phyloP scores from a whole-genome alignment of 2,329 filamentous ascomycete species.

The Aspergillus sp. region DNA sequence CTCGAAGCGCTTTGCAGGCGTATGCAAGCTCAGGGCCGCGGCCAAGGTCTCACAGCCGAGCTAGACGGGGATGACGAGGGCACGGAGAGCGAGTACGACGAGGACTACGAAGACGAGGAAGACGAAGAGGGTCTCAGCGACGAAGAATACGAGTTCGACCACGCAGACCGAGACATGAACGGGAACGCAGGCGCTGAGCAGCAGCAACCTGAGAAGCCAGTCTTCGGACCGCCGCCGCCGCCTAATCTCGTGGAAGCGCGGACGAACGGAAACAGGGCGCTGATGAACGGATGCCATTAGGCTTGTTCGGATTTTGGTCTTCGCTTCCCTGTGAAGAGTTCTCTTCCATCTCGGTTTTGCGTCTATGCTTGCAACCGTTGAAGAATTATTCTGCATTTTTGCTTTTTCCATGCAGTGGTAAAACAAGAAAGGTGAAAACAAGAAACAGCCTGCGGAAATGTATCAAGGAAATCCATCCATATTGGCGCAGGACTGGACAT shows the following conservation, averaged over 20 bases:
- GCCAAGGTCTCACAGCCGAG: slow-evolving; percentile 55
- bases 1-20: slow-evolving; percentile 89
- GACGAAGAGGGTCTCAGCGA: slow-evolving; percentile 54
- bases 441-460: slow-evolving; percentile 1
- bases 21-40: slow-evolving; percentile 90
- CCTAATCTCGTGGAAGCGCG: slow-evolving; percentile 40
- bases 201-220: slow-evolving; percentile 30
- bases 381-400: slow-evolving; percentile 1
- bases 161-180: slow-evolving; percentile 15
- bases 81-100: slow-evolving; percentile 43
- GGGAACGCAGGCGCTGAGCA: slow-evolving; percentile 17
- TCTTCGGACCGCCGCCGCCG: slow-evolving; percentile 43
- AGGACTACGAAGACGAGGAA: slow-evolving; percentile 55
- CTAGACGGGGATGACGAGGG: slow-evolving; percentile 43
- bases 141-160: slow-evolving; percentile 42
- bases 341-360: no score
- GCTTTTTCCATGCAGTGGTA: background rate
- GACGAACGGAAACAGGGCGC: slow-evolving; percentile 35
- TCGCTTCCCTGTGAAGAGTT: no score
- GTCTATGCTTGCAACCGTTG: no score
- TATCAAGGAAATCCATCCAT: no score
- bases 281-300: slow-evolving; percentile 35
- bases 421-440: background rate
- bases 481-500: slow-evolving; percentile 2
- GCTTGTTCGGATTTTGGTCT: no score